Evolutionary conservation across 306 rosid species (phyloP), one percentile per base, ranked within the genome.

Genomic region (Trifolium subterraneum): DNA sequence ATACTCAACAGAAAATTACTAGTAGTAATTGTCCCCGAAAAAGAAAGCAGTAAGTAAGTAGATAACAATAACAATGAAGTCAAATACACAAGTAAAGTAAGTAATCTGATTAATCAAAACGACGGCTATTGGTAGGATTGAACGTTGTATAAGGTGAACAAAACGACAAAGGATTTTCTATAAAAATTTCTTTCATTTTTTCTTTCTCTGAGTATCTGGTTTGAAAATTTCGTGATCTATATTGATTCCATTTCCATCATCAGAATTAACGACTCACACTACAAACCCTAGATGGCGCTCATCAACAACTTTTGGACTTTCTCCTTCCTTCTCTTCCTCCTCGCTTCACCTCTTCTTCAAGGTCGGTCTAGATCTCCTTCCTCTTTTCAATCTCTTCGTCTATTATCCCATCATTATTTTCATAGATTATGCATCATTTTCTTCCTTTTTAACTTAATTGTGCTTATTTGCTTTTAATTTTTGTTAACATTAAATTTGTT

Each of bases 271-370:
- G n/a, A 56, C n/a, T 33, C 63, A 25, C 36, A 56, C 59, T 6
- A 6, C 10, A 58, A 55, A 58, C 64, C 39, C 64, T 58, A 25
- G 38, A 60, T 60, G 66, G 66, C 66, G 19, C 22, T 60, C 20
- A 8, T 31, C 42, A 60, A 29, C 66, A 60, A 60, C 7, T 31
- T 60, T 16, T 29, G 1, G 7, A 29, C 3, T 29, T 16, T 60
- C 66, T 60, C 66, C 13, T 60, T 60, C 22, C 42, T 60, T 60
- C 66, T 60, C 66, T 60, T 60, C 66, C 23, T 60, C 42, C 10
- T 60, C 66, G 22, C 66, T 15, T 60, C 42, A 7, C 66, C 66
- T 29, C 20, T 60, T 20, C 22, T 60, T 9, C 22, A 60, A 39
- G 66, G 29, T 41, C 27, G 12, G n/a, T 27, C 19, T 59, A 60